phyloP scores from a whole-genome alignment of 129 eudicot species.

The Tagetes patula region DNA sequence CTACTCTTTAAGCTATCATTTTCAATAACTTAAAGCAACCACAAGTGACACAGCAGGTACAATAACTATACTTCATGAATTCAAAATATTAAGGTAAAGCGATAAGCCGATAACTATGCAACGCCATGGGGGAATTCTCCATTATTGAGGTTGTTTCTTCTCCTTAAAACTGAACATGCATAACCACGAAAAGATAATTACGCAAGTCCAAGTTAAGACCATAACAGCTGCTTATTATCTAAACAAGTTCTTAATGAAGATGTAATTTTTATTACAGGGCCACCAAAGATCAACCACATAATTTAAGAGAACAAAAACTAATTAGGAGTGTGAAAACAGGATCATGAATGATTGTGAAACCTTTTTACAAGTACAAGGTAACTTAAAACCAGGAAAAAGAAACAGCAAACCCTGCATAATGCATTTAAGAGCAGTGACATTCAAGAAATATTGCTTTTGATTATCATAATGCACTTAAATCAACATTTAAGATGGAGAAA shows the following conservation, averaged over 20 bases:
- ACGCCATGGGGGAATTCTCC: not conserved
- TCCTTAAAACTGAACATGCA: not conserved
- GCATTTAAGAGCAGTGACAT: not conserved
- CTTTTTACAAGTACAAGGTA: conserved; percentile 9
- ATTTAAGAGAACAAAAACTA: not conserved
- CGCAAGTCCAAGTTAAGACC: conserved; percentile 1
- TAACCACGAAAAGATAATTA: not conserved
- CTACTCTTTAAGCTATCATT: not conserved
- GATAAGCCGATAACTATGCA: not conserved
- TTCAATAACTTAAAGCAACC: not conserved
- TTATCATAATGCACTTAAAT: not conserved
- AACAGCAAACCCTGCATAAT: not conserved
- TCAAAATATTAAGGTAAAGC: not conserved
- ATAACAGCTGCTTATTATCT: conserved; percentile 5
- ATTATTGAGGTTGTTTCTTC: conserved; percentile 7
- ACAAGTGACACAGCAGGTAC: conserved; percentile 2
- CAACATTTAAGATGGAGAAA: not conserved
- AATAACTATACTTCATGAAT: conserved; percentile 10
- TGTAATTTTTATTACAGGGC: conserved; percentile 1
- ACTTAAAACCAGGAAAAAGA: not conserved
- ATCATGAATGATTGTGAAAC: conserved; percentile 16
- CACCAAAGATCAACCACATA: not conserved
- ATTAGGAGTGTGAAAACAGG: not conserved
- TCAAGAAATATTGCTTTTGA: not conserved
- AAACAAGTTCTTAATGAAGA: conserved; percentile 16